Evolutionary conservation across 352 stramenopile species (phyloP), one percentile per base, ranked within the genome.

Genomic region (Phytopythium cucurbitacearum): DNA sequence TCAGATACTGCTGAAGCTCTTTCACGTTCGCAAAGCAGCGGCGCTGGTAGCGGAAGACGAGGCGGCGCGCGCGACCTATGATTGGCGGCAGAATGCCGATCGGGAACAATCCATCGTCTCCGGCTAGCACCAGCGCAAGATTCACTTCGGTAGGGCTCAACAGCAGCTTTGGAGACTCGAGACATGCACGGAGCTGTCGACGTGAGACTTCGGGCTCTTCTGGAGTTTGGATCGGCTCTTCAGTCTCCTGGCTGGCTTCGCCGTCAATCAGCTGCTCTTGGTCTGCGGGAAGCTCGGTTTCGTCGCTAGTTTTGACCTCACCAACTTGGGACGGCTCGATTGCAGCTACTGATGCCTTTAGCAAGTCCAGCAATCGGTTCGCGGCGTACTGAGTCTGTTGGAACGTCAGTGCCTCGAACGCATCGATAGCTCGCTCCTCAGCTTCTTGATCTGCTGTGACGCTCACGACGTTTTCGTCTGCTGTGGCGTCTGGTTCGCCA

Each of bases 41-140:
- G 10, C 61, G 52, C 44, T 90, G 79, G 54, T 73, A 90, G 57
- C 69, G 62, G 39, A 90, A 90, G 43, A 90, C 64, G 51, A 75
- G 57, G 6, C 60, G 65, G 40, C 79, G 70, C 32, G 85, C 72
- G 13, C 70, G 74, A 28, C 69, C 59, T 16, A 82, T 52, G 5
- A 90, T 46, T 35, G 70, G 51, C 1, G 58, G 56, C 0, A 88
- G 60, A 9, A 75, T 61, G 5, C 67, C 53, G 38, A 67, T 79
- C 2, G 69, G 46, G 16, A 87, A 64, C 4, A 69, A 52, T 4
- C 67, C 54, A 0, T 65, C 46, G 0, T 62, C 62, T 7, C 72
- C 62, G 4, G 61, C 76, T 3, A 88, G 64, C 34, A 64, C 65
- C 33, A 84, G 40, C 0, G 78, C 56, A 34, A 87, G 54, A 52